A percentile compares a stretch with the other conserved stretches of the same genome.
These are phyloP conservation scores for Vigna trinervia DNA, from an alignment of 306 rosid species.

Conservation along the genomic window DNA sequence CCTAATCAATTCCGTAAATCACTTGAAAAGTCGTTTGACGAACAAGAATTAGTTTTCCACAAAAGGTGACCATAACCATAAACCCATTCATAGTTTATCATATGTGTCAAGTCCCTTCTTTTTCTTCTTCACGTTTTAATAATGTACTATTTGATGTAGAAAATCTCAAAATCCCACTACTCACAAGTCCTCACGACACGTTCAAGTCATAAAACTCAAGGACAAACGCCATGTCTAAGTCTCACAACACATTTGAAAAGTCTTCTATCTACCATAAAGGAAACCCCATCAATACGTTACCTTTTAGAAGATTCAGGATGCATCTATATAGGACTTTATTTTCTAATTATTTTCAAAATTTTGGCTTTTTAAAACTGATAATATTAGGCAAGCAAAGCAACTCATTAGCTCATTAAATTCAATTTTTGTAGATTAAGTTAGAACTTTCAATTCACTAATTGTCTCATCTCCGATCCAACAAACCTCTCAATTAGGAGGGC, in stretches of 20 bases:
- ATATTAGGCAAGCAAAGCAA: too few species aligned
- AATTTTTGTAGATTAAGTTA: too few species aligned
- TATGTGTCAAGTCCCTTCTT: not conserved
- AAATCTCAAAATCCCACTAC: not conserved
- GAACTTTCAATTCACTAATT: too few species aligned
- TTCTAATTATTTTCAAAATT: too few species aligned
- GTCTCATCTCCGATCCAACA: too few species aligned
- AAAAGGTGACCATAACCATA: not conserved
- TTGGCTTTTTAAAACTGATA: too few species aligned
- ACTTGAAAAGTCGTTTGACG: not conserved
- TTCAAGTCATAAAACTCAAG: not conserved
- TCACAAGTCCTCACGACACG: not conserved
- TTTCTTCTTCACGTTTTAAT: not conserved
- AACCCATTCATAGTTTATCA: not conserved
- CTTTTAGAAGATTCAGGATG: not conserved
- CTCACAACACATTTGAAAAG: not conserved
- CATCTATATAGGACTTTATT: not conserved
- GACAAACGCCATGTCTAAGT: not conserved
- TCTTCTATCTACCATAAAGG: not conserved
- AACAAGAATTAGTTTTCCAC: not conserved
- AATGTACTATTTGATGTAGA: not conserved
- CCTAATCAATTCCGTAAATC: not conserved
- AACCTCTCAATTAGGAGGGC: too few species aligned
- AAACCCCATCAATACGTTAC: conserved; percentile 22
- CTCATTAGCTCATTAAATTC: too few species aligned